Percentiles rank a stretch among this genome's conserved stretches.
Evolutionary conservation across 2,329 filamentous ascomycete species (phyloP).

Genomic region (Aspergillus texensis): DNA sequence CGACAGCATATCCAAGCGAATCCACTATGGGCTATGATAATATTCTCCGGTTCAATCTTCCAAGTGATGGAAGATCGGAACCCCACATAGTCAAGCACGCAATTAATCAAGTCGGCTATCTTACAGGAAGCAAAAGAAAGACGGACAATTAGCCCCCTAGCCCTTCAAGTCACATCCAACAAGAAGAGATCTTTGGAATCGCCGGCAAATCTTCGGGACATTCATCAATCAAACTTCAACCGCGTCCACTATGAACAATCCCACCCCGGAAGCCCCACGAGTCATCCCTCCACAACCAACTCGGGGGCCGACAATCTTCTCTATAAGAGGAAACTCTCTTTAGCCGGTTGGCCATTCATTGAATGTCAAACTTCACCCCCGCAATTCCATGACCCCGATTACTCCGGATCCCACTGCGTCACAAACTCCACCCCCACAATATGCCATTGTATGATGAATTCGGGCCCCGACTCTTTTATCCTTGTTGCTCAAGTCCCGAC

Average conservation of each 20-base stretch:
- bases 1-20: neutral
- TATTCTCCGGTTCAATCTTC: no score
- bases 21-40: no score
- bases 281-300: neutral
- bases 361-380: neutral
- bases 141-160: neutral
- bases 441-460: neutral
- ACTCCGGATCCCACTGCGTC: neutral
- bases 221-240: conserved; percentile 2
- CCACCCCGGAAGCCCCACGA: neutral
- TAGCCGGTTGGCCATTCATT: neutral
- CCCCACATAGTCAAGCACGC: neutral
- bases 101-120: neutral
- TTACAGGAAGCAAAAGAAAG: neutral
- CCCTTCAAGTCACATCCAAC: neutral
- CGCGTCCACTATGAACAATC: neutral
- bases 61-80: no score
- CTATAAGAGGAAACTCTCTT: neutral
- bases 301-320: conserved; percentile 5
- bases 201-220: conserved; percentile 12
- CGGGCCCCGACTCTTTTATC: neutral
- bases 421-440: neutral
- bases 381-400: neutral
- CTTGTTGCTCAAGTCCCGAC: neutral
- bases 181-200: neutral